Percentiles rank a stretch among this genome's conserved stretches.
Evolutionary conservation across 768 basidiomycete species (phyloP).

Genomic region (Heimioporus sp.): DNA sequence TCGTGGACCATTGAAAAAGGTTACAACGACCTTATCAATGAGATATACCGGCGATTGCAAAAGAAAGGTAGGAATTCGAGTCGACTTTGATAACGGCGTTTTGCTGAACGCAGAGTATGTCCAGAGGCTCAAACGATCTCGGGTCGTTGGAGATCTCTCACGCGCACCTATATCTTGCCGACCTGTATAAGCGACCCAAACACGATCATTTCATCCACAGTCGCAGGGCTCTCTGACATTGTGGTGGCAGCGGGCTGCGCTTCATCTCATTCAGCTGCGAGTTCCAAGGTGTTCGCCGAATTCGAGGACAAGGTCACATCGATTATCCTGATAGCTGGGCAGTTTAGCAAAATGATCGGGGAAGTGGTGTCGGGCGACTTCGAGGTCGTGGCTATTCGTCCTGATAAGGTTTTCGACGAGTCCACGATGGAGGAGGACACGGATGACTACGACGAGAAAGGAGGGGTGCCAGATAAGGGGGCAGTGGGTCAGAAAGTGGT

Average conservation of each 20-base stretch:
- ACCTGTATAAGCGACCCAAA: background rate
- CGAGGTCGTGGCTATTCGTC: background rate
- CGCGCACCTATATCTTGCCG: slow-evolving; percentile 3
- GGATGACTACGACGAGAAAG: background rate
- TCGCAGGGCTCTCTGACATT: slow-evolving; percentile 5
- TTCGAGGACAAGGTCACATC: slow-evolving; percentile 3
- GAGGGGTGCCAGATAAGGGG: background rate
- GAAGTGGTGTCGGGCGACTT: slow-evolving; percentile 8
- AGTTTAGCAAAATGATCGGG: slow-evolving; percentile 8
- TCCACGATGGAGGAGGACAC: slow-evolving; percentile 11
- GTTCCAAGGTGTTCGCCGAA: background rate
- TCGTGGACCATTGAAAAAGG: slow-evolving; percentile 12
- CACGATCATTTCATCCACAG: background rate
- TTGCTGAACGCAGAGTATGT: background rate
- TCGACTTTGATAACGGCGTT: background rate
- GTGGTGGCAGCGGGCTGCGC: slow-evolving; percentile 9
- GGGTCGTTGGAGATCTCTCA: slow-evolving; percentile 12
- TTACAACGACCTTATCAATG: background rate
- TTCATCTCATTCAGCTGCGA: background rate
- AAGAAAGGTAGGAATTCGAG: background rate
- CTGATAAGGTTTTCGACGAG: slow-evolving; percentile 1
- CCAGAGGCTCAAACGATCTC: slow-evolving; percentile 10
- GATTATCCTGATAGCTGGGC: slow-evolving; percentile 1
- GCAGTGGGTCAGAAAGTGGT: slow-evolving; percentile 4
- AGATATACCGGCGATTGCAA: slow-evolving; percentile 9